Conservation (phyloP, 306 rosid species). For the Neltuma alba region DNA sequence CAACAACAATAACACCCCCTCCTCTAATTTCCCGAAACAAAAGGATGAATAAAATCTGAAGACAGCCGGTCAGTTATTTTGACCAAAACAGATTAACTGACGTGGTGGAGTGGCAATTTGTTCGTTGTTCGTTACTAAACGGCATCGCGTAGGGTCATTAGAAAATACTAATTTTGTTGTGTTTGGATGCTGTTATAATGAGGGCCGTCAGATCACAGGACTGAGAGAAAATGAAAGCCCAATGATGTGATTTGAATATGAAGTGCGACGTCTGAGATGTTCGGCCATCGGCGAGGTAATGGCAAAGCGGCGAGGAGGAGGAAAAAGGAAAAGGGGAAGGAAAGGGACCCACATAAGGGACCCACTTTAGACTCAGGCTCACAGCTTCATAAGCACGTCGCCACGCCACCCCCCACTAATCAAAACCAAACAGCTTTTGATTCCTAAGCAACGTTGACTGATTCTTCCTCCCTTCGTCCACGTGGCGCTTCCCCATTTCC, state of each 20-base stretch:
- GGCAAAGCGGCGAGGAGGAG: too few relatives aligned
- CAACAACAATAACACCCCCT: neutral
- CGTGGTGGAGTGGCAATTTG: neutral
- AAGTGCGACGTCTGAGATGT: neutral
- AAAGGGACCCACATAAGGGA: neutral
- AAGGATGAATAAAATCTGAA: neutral
- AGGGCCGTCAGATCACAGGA: neutral
- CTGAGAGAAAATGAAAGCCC: neutral
- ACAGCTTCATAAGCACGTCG: constrained; percentile 29
- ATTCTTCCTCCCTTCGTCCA: neutral
- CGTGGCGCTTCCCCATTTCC: constrained; percentile 15
- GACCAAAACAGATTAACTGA: neutral
- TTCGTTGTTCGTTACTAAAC: neutral
- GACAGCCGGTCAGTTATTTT: neutral
- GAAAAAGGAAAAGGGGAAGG: neutral
- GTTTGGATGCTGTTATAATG: neutral
- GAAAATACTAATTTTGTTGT: neutral
- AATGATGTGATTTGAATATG: neutral
- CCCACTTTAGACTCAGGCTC: neutral
- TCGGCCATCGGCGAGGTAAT: too few relatives aligned
- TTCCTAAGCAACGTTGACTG: constrained; percentile 34
- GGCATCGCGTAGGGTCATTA: neutral
- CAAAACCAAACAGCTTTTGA: neutral
- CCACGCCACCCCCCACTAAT: neutral
- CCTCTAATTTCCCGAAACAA: neutral